Conservation (phyloP, 2,329 filamentous ascomycete genomes). For the Fusarium stilboides region DNA sequence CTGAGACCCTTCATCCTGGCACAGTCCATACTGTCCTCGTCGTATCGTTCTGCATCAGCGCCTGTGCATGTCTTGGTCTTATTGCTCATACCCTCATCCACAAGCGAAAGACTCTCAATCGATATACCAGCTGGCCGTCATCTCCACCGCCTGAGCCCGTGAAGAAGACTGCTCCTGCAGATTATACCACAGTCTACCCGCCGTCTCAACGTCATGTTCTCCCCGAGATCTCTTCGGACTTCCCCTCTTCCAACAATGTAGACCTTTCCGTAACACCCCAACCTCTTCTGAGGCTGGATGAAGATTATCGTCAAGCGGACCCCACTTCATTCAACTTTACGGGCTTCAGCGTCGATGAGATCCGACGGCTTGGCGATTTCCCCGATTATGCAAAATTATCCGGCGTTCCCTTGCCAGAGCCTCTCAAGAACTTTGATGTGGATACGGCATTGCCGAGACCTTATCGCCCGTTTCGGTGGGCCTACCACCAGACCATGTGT, state of each 20-base stretch:
- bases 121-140: slow-evolving; percentile 21
- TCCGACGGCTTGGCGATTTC: slow-evolving; percentile 80
- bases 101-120: slow-evolving; percentile 40
- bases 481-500: slow-evolving; percentile 95
- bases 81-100: slow-evolving; percentile 33
- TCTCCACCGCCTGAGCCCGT: slow-evolving; percentile 34
- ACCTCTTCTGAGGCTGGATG: slow-evolving; percentile 53
- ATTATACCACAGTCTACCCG: slow-evolving; percentile 50
- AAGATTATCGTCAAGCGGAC: slow-evolving; percentile 54
- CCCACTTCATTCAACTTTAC: slow-evolving; percentile 70
- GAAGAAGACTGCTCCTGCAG: slow-evolving; percentile 30
- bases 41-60: slow-evolving; percentile 17
- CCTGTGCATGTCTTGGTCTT: slow-evolving; percentile 33
- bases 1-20: slow-evolving; percentile 14
- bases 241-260: slow-evolving; percentile 1
- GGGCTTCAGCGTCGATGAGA: slow-evolving; percentile 79
- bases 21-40: slow-evolving; percentile 22
- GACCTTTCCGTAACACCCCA: slow-evolving; percentile 31
- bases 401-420: slow-evolving; percentile 78
- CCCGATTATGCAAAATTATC: slow-evolving; percentile 83
- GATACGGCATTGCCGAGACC: slow-evolving; percentile 78
- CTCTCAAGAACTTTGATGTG: slow-evolving; percentile 77
- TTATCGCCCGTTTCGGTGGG: slow-evolving; percentile 86
- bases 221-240: slow-evolving; percentile 11
- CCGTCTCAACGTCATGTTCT: slow-evolving; percentile 46